Percentiles rank a stretch among this genome's conserved stretches.
Conservation (phyloP, 768 basidiomycete genomes). For the Candolleomyces eurysporus region DNA sequence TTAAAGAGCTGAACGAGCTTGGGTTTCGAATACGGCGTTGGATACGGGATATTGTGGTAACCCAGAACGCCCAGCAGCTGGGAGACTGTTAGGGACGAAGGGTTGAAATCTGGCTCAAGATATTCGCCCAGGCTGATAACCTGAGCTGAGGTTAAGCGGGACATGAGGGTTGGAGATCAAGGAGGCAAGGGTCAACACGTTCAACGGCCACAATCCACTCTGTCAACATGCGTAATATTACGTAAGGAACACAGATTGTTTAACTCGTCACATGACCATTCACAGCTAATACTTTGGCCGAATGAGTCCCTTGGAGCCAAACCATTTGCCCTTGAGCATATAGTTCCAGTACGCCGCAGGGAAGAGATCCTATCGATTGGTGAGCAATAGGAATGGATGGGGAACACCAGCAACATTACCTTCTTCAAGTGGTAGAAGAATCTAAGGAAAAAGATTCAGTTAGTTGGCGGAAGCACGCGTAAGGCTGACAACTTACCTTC, state of each 20-base stretch:
- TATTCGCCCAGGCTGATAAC: conserved; percentile 75
- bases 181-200: conserved; percentile 2
- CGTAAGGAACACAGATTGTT: not conserved
- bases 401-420: conserved; percentile 29
- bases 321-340: conserved; percentile 54
- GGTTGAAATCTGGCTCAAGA: conserved; percentile 76
- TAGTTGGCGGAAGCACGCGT: conserved; percentile 6
- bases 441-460: conserved; percentile 29
- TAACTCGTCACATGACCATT: not conserved
- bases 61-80: conserved; percentile 77
- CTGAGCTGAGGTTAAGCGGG: conserved; percentile 75
- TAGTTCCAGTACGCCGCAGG: conserved; percentile 77
- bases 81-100: conserved; percentile 70
- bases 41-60: conserved; percentile 74
- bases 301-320: conserved; percentile 33
- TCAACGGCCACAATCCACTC: conserved; percentile 9
- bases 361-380: conserved; percentile 51
- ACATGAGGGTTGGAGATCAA: conserved; percentile 43
- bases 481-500: conserved; percentile 47
- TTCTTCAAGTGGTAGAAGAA: conserved; percentile 89
- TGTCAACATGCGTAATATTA: not conserved
- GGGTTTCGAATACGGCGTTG: conserved; percentile 72
- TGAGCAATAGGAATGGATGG: not conserved
- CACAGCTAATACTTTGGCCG: conserved; percentile 26
- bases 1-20: conserved; percentile 79